Percentiles rank a stretch among this genome's conserved stretches.
Conservation (phyloP, 805 yeast genomes). For the Komagataella pastoris region DNA sequence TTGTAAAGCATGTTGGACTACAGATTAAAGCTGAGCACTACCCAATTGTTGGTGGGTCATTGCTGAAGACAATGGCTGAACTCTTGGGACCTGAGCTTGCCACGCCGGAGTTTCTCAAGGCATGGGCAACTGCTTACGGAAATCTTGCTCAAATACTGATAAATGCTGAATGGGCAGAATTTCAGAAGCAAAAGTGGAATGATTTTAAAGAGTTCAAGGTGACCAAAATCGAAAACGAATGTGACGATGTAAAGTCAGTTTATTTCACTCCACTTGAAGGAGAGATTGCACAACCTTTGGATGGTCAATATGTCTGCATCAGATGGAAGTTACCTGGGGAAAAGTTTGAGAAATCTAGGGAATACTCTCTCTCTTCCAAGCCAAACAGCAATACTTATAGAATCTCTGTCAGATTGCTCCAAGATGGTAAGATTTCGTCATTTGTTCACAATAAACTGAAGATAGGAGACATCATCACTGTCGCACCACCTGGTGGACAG, state of each 20-base stretch:
- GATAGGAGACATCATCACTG: constrained; percentile 32
- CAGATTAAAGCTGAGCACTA: constrained; percentile 53
- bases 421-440: constrained; percentile 36
- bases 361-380: constrained; percentile 40
- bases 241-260: constrained; percentile 33
- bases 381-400: constrained; percentile 27
- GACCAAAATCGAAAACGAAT: constrained; percentile 25
- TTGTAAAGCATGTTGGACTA: constrained; percentile 53
- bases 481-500: constrained; percentile 51
- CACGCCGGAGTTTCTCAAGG: constrained; percentile 40
- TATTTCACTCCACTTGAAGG: constrained; percentile 33
- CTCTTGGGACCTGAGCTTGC: constrained; percentile 46
- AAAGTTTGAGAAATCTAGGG: constrained; percentile 33
- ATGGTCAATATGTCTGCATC: constrained; percentile 35
- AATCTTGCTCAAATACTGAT: constrained; percentile 51
- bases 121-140: constrained; percentile 57
- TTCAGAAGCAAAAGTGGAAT: constrained; percentile 37
- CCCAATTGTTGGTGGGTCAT: constrained; percentile 44
- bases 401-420: constrained; percentile 40
- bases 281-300: constrained; percentile 9
- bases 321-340: constrained; percentile 21
- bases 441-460: constrained; percentile 31
- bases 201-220: constrained; percentile 43
- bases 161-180: constrained; percentile 34
- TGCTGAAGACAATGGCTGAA: constrained; percentile 39